Evolutionary conservation across 192 early-diverging fungal species (phyloP).

Genomic region (Phycomyces blakesleeanus): DNA sequence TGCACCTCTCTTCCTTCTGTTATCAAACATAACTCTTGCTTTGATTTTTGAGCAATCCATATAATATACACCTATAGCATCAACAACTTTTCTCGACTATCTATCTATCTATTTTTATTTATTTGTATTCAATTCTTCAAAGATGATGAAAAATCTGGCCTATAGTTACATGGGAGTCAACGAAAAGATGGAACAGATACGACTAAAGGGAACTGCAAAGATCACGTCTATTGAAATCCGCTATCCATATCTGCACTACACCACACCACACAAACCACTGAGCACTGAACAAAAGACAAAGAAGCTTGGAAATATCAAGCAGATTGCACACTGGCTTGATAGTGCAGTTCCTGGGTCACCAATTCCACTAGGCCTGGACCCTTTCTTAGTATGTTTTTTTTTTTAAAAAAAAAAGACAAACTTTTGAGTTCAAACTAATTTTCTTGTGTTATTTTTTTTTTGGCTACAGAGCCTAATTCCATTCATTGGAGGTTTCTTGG

Average conservation of each 20-base stretch:
- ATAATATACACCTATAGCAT: too few species aligned
- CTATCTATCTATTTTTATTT: neutral
- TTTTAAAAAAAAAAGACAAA: neutral
- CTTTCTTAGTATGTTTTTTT: conserved; percentile 22
- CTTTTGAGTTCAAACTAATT: neutral
- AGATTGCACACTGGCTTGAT: conserved; percentile 19
- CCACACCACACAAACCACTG: neutral
- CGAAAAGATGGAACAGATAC: neutral
- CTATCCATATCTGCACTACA: conserved; percentile 9
- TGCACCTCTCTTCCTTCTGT: too few species aligned
- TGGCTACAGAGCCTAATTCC: conserved; percentile 17
- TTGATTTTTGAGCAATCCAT: too few species aligned
- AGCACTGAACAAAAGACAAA: conserved; percentile 1
- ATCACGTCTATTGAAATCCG: conserved; percentile 1
- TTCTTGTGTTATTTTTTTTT: neutral
- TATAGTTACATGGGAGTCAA: neutral
- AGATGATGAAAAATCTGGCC: neutral
- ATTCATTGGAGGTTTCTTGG: conserved; percentile 15
- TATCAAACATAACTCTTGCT: too few species aligned
- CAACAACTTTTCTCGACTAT: too few species aligned
- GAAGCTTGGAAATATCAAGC: conserved; percentile 11
- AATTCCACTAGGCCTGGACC: conserved; percentile 24
- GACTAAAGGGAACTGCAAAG: neutral
- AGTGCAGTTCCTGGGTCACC: conserved; percentile 25
- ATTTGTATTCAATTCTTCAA: neutral